Evolutionary conservation across 768 basidiomycete genomes (phyloP).

Genomic region (Favolaschia claudopus): DNA sequence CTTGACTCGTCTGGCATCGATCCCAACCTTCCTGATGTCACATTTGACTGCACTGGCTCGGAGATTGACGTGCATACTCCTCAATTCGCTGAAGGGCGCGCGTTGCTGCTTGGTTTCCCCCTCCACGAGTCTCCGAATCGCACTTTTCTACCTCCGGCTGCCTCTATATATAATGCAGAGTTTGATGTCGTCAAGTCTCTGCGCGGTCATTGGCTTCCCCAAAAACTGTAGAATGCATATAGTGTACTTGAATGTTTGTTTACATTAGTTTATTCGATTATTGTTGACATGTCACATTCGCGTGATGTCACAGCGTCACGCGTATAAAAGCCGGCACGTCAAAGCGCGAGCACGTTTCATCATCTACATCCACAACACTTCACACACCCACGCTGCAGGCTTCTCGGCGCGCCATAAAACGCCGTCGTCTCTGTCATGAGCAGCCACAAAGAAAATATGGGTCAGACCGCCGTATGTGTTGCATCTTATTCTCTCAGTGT

Average conservation of each 20-base stretch:
- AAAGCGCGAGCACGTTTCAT: conserved; percentile 8
- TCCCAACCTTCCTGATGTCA: no score
- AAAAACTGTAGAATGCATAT: conserved; percentile 48
- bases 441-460: conserved; percentile 27
- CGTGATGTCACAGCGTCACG: conserved; percentile 1
- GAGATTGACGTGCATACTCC: conserved; percentile 16
- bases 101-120: conserved; percentile 52
- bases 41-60: conserved; percentile 13
- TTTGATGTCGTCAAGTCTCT: conserved; percentile 65
- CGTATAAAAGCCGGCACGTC: not conserved
- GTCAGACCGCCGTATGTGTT: conserved; percentile 16
- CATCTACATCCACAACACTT: not conserved
- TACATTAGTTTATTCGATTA: no score
- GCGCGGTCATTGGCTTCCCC: conserved; percentile 72
- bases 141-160: conserved; percentile 12
- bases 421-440: conserved; percentile 17
- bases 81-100: conserved; percentile 61
- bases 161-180: conserved; percentile 57
- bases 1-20: no score
- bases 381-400: not conserved
- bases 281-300: no score
- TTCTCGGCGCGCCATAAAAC: not conserved
- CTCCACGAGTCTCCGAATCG: not conserved
- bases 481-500: not conserved
- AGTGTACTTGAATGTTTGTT: not conserved